Conservation (phyloP, 2,329 filamentous ascomycete species). For the Colletotrichum truncatum region DNA sequence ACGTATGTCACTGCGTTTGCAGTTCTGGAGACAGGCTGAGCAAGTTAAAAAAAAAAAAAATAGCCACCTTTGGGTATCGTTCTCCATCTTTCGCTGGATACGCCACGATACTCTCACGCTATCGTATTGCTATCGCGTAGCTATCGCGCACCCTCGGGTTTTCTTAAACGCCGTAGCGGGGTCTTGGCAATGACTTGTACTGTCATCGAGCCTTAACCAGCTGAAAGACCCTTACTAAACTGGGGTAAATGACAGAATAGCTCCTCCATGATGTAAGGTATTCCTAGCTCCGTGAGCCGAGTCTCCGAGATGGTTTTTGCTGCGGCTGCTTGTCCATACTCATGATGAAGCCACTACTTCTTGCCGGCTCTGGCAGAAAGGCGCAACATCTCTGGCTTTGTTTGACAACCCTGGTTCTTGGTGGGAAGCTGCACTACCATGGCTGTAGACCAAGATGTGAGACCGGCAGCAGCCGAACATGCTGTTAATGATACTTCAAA, state of each 20-base stretch:
- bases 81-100: background rate
- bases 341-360: background rate
- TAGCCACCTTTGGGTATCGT: background rate
- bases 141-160: background rate
- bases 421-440: conserved; percentile 6
- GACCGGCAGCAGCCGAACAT: background rate
- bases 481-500: background rate
- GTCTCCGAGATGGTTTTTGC: background rate
- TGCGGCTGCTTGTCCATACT: background rate
- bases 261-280: background rate
- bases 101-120: too few species aligned
- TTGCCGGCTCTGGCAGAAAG: background rate
- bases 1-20: conserved; percentile 2
- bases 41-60: background rate
- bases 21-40: background rate
- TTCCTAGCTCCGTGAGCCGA: background rate
- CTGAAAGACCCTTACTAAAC: background rate
- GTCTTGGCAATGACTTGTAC: background rate
- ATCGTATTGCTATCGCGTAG: background rate
- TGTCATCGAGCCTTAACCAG: background rate
- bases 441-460: conserved; percentile 4
- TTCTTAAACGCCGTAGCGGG: background rate
- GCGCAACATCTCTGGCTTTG: too few species aligned
- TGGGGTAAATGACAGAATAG: background rate
- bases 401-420: background rate